phyloP scores from a whole-genome alignment of 371 early-diverging fungal genomes.

The Circinella minor region DNA sequence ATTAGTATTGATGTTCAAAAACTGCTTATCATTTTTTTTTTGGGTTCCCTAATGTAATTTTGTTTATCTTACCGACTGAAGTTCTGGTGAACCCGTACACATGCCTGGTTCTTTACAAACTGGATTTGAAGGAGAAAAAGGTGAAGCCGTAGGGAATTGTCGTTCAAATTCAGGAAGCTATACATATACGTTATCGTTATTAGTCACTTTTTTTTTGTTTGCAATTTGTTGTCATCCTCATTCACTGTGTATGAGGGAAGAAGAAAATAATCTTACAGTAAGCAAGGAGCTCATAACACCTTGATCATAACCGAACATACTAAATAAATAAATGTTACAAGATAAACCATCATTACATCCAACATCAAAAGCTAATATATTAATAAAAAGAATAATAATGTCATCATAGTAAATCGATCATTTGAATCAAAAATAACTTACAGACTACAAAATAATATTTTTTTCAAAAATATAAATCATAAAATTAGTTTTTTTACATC shows the following conservation, averaged over 20 bases:
- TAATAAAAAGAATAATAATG: background rate
- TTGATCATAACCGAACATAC: constrained; percentile 28
- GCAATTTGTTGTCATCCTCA: too few species aligned
- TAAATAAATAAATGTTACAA: background rate
- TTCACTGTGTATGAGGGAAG: too few species aligned
- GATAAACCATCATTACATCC: too few species aligned
- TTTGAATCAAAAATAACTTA: background rate
- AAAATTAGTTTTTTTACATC: background rate
- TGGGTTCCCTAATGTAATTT: too few species aligned
- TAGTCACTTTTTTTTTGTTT: background rate
- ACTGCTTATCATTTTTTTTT: background rate
- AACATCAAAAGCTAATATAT: too few species aligned
- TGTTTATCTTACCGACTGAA: constrained; percentile 24
- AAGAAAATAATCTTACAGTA: constrained; percentile 6
- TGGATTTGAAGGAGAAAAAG: constrained; percentile 10
- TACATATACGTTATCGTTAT: background rate
- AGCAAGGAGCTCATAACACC: constrained; percentile 27
- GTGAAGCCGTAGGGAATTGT: constrained; percentile 21
- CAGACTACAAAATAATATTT: constrained; percentile 5
- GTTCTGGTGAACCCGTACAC: constrained; percentile 22
- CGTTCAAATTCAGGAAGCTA: constrained; percentile 19
- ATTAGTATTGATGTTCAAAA: background rate
- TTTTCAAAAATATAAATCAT: too few species aligned
- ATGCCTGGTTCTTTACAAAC: constrained; percentile 11
- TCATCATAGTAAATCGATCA: background rate